A percentile compares a stretch with the other conserved stretches of the same genome.
phyloP scores from a whole-genome alignment of 2,329 filamentous ascomycete genomes.

The Cladosporium sp. region DNA sequence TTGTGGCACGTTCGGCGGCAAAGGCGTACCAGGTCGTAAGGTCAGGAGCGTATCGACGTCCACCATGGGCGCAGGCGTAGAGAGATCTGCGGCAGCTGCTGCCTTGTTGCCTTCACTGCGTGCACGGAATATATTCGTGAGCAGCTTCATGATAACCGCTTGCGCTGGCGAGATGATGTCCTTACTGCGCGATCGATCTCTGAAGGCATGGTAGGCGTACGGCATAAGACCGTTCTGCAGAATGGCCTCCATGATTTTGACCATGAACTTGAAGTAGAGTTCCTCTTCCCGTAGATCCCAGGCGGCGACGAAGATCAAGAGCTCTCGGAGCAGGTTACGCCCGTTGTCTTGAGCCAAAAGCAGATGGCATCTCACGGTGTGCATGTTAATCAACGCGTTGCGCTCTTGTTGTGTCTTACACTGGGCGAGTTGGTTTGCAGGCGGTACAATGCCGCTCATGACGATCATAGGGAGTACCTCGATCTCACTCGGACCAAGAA shows the following conservation, averaged over 20 bases:
- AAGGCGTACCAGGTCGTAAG: constrained; percentile 10
- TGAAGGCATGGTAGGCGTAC: constrained; percentile 85
- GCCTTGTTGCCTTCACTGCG: constrained; percentile 40
- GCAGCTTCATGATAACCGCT: constrained; percentile 83
- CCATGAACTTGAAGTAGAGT: constrained; percentile 93
- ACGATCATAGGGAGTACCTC: constrained; percentile 97
- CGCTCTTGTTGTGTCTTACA: constrained; percentile 46
- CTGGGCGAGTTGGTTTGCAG: constrained; percentile 58
- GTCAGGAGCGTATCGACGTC: constrained; percentile 9
- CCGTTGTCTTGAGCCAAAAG: constrained; percentile 87
- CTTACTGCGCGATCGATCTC: constrained; percentile 68
- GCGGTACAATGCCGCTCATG: constrained; percentile 88
- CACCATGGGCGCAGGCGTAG: constrained; percentile 6
- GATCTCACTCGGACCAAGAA: constrained; percentile 90
- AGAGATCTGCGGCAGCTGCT: constrained; percentile 7
- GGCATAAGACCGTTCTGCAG: constrained; percentile 85
- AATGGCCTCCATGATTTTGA: constrained; percentile 91
- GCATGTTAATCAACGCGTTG: constrained; percentile 67
- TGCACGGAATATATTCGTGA: constrained; percentile 82
- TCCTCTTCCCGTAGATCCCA: constrained; percentile 95
- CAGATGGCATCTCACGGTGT: constrained; percentile 85
- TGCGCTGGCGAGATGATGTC: constrained; percentile 96
- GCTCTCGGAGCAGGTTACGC: constrained; percentile 80
- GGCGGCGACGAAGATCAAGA: constrained; percentile 93
- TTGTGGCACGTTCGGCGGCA: constrained; percentile 26